Base-by-base conservation (phyloP, 2,329 filamentous ascomycete genomes). In the Cytospora leucostoma region DNA sequence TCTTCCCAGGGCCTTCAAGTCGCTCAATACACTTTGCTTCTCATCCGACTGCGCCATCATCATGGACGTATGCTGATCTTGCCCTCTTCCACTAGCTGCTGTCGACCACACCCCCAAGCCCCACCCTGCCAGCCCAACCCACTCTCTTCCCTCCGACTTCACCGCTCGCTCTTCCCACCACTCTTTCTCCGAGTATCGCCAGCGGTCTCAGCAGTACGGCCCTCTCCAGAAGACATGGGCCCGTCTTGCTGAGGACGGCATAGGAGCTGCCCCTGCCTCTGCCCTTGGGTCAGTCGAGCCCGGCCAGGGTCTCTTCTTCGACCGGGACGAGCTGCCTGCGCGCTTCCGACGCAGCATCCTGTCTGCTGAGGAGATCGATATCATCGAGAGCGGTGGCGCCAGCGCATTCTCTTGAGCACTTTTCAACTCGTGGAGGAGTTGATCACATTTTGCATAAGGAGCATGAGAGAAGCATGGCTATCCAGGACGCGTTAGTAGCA, bases 371-470 rank as follows among this genome's bases (percentile, higher is more conserved):
- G 95, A 99, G 84, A 99, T 99, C 65, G 95, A 98, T 77, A 93
- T 93, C 27, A 85, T 99, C 72, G 93, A 97, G 85, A 95, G 92
- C 62, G 95, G 93, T 61, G 95, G 95, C 63, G 95, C 94, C 38
- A 78, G 83, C 40, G 74, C 82, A 62, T 76, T 82, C 67, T 78
- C 79, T 67, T 85, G 74, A 79, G 51, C 44, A 3, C 15, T 10
- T 7, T 15, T 32, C 15, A 27, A 4, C 17, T 21, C 13, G 44
- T 8, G 8, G 44, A 47, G 44, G 44, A 47, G n/a, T 47, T 47
- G 44, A 47, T 12, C 21, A 19, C n/a, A 47, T 47, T 8, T 47
- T 11, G n/a, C 27, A 47, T 17, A 21, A 19, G n/a, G 44, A n/a
- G 10, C 11, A n/a, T 19, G 21, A 47, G 44, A 47, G n/a, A n/a